Percentiles rank a stretch among this genome's conserved stretches.
Conservation (phyloP, 2,329 filamentous ascomycete genomes). For the Dothideomycetes sp. region DNA sequence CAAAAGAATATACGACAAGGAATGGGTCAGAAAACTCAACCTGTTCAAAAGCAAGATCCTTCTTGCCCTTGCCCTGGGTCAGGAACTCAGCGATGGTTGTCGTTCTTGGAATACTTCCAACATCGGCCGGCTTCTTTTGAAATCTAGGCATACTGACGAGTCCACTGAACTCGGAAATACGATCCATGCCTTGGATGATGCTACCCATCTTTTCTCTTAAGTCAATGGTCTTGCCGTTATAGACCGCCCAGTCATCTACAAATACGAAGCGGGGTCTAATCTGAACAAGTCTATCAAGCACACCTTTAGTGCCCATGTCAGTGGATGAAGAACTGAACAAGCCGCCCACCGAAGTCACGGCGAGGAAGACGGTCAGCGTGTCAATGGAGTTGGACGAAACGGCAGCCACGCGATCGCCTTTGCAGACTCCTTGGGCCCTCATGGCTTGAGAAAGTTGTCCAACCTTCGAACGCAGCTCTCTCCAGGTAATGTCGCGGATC, state of each 20-base stretch:
- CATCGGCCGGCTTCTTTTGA: constrained; percentile 42
- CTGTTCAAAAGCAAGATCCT: constrained; percentile 44
- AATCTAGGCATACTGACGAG: constrained; percentile 60
- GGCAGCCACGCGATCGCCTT: constrained; percentile 64
- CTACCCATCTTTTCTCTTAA: constrained; percentile 61
- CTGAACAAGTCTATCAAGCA: constrained; percentile 64
- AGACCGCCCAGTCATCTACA: constrained; percentile 68
- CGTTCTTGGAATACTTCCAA: constrained; percentile 41
- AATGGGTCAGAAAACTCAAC: constrained; percentile 64
- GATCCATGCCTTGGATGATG: constrained; percentile 50
- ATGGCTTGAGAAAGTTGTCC: constrained; percentile 55
- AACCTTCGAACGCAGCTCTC: constrained; percentile 48
- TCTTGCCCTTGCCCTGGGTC: constrained; percentile 25
- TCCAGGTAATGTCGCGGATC: constrained; percentile 51
- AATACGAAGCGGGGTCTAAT: constrained; percentile 72
- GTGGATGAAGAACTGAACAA: constrained; percentile 69
- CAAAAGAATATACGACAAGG: constrained; percentile 60
- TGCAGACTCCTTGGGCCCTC: constrained; percentile 51
- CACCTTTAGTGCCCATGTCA: constrained; percentile 71
- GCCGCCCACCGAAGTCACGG: constrained; percentile 58
- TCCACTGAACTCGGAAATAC: constrained; percentile 44
- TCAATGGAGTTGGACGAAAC: constrained; percentile 67
- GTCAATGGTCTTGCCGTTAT: constrained; percentile 67
- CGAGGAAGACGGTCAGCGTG: constrained; percentile 61
- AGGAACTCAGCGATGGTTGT: constrained; percentile 33